phyloP scores from a whole-genome alignment of 2,329 filamentous ascomycete genomes.

The Fusarium sulawesiense region DNA sequence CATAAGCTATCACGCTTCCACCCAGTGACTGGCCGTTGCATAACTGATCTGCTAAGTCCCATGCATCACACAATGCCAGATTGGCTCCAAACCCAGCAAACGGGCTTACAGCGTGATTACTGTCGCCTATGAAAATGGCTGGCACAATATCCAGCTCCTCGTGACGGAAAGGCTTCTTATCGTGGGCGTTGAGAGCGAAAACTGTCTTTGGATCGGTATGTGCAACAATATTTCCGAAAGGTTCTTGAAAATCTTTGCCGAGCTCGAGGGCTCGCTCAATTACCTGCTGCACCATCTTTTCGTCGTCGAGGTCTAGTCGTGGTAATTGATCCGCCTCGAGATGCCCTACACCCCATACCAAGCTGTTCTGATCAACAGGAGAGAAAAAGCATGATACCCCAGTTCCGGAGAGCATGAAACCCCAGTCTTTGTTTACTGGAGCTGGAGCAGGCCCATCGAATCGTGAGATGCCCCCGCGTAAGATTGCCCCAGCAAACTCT shows the following conservation, averaged over 20 bases:
- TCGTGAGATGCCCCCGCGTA: conserved; percentile 53
- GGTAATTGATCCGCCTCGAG: conserved; percentile 40
- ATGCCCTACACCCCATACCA: conserved; percentile 58
- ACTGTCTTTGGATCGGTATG: conserved; percentile 54
- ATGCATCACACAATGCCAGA: conserved; percentile 59
- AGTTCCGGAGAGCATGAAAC: conserved; percentile 52
- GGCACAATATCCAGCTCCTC: conserved; percentile 35
- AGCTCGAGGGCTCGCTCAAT: conserved; percentile 48
- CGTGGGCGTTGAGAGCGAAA: conserved; percentile 55
- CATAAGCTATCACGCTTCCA: conserved; percentile 50
- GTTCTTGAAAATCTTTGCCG: conserved; percentile 52
- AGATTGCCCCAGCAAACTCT: conserved; percentile 54
- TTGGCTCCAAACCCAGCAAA: conserved; percentile 63
- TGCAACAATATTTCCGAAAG: conserved; percentile 55
- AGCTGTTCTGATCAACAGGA: conserved; percentile 54
- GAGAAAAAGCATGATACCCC: conserved; percentile 59
- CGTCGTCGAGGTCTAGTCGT: conserved; percentile 16
- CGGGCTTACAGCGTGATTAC: conserved; percentile 62
- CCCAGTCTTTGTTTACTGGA: conserved; percentile 54
- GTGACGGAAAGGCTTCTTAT: conserved; percentile 59
- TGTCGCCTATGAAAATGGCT: conserved; percentile 61
- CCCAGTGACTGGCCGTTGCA: conserved; percentile 44
- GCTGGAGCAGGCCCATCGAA: conserved; percentile 51
- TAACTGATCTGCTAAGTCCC: conserved; percentile 58
- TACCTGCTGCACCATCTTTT: conserved; percentile 45